Conservation (phyloP, 1,284 basidiomycete species). For the Ustanciosporium gigantosporum region DNA sequence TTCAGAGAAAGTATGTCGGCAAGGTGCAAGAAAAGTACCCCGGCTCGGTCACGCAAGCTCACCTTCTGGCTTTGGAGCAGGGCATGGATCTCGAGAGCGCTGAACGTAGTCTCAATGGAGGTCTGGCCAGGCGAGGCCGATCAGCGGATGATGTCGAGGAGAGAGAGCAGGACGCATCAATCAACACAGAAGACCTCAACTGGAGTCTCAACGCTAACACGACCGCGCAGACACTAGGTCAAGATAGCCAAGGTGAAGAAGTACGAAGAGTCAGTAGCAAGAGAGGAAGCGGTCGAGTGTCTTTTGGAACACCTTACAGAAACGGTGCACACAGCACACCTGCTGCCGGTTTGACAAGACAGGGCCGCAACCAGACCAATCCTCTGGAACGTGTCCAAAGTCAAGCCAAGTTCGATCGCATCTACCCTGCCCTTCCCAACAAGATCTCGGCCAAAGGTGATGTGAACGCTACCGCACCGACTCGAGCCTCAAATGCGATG, state of each 20-base stretch:
- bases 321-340: constrained; percentile 38
- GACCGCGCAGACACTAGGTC: constrained; percentile 1
- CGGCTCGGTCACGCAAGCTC: neutral
- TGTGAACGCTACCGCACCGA: neutral
- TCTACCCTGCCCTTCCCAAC: constrained; percentile 21
- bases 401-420: neutral
- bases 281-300: constrained; percentile 9
- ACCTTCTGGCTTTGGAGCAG: neutral
- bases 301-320: constrained; percentile 33
- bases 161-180: neutral
- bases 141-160: too few relatives aligned
- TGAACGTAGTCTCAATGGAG: too few relatives aligned
- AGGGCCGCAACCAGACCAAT: neutral
- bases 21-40: constrained; percentile 17
- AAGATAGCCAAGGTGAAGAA: too few relatives aligned
- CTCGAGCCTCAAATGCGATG: constrained; percentile 3
- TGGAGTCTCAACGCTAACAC: constrained; percentile 20
- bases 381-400: neutral
- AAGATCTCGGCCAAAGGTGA: neutral
- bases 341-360: constrained; percentile 9
- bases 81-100: too few relatives aligned
- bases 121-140: too few relatives aligned
- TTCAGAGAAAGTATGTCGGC: constrained; percentile 28
- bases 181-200: constrained; percentile 23
- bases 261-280: too few relatives aligned